phyloP scores from a whole-genome alignment of 148 eudicot genomes.

The Camellia sinensis region DNA sequence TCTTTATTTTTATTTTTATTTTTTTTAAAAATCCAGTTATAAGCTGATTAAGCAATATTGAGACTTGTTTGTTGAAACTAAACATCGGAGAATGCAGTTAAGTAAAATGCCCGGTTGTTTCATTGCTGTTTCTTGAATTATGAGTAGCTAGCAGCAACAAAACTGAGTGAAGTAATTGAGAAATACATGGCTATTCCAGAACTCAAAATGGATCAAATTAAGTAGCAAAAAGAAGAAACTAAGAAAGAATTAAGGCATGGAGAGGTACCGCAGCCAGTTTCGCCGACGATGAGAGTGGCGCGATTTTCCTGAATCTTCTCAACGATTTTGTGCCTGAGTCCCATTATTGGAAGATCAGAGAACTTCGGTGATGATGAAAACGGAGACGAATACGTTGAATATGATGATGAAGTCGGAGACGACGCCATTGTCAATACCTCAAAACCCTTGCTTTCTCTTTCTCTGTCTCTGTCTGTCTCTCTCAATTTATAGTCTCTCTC shows the following conservation, averaged over 20 bases:
- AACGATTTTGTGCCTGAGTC: conserved; percentile 61
- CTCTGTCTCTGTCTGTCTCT: too few species aligned
- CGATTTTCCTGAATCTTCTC: conserved; percentile 80
- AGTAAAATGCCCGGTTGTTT: too few species aligned
- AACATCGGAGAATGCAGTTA: background rate
- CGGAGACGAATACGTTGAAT: conserved; percentile 32
- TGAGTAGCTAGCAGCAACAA: background rate
- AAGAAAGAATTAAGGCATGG: background rate
- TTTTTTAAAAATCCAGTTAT: too few species aligned
- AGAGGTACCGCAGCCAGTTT: conserved; percentile 86
- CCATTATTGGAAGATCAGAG: conserved; percentile 54
- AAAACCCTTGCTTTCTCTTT: background rate
- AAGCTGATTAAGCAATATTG: too few species aligned
- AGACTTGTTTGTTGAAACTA: background rate
- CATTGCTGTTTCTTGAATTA: background rate
- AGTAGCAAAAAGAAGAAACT: background rate
- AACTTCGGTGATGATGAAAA: conserved; percentile 33
- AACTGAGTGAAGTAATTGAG: background rate
- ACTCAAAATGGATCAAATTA: background rate
- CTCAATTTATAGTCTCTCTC: background rate
- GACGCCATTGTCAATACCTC: conserved; percentile 40
- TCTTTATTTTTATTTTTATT: too few species aligned
- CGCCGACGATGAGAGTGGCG: conserved; percentile 88
- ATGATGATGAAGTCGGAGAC: conserved; percentile 33
- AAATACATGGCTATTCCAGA: background rate